phyloP scores from a whole-genome alignment of 208 protist genomes.

The Crithidia bombi region DNA sequence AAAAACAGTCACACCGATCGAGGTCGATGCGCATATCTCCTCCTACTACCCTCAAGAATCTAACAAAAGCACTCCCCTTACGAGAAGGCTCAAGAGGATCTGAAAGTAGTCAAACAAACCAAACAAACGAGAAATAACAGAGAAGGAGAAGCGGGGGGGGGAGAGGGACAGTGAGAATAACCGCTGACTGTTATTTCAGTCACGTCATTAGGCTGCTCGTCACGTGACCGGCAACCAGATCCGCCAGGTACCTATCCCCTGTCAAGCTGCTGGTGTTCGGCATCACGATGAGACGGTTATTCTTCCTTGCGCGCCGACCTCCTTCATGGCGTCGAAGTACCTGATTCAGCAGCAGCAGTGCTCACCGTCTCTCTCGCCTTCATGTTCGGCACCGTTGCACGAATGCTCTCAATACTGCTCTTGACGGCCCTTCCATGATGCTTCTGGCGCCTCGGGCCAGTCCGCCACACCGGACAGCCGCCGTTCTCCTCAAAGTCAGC shows the following conservation, averaged over 20 bases:
- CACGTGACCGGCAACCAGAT: constrained; percentile 49
- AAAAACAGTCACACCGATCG: too few species aligned
- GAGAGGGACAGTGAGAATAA: too few species aligned
- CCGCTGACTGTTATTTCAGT: neutral
- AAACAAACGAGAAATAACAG: too few species aligned
- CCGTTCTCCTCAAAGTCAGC: constrained; percentile 76
- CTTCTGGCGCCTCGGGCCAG: constrained; percentile 72
- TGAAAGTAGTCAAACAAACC: too few species aligned
- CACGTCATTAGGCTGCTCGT: constrained; percentile 35
- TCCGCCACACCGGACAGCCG: constrained; percentile 68
- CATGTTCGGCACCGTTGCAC: constrained; percentile 52
- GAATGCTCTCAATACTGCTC: constrained; percentile 66
- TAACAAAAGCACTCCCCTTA: too few species aligned
- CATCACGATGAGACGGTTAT: constrained; percentile 60
- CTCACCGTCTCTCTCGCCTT: constrained; percentile 67
- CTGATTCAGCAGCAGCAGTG: constrained; percentile 78
- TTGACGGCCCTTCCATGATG: constrained; percentile 76
- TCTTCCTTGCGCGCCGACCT: constrained; percentile 45
- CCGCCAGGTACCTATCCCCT: constrained; percentile 19
- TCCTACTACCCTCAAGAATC: too few species aligned
- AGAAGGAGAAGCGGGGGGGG: too few species aligned
- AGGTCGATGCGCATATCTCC: too few species aligned
- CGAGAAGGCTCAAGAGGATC: too few species aligned
- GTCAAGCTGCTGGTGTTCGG: constrained; percentile 23
- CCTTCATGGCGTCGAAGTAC: constrained; percentile 89